phyloP scores from a whole-genome alignment of 495 filamentous ascomycete species.

The Aeminium ludgeri region DNA sequence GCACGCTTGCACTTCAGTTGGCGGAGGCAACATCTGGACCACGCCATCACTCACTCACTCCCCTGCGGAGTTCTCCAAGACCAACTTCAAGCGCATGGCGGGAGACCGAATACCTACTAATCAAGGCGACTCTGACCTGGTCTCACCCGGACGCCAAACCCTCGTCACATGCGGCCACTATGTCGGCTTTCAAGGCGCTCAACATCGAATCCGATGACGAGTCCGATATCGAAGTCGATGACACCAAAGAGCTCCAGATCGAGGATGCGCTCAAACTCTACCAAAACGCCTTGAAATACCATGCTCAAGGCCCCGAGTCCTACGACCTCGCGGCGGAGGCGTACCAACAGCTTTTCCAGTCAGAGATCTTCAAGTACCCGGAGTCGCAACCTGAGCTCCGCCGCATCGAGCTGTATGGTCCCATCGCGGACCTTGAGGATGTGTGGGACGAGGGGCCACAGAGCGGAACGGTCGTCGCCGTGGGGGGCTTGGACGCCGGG shows the following conservation, averaged over 20 bases:
- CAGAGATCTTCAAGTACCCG: slow-evolving; percentile 83
- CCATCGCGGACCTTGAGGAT: slow-evolving; percentile 27
- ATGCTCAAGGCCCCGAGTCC: slow-evolving; percentile 64
- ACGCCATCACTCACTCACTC: no score
- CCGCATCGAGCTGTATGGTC: slow-evolving; percentile 43
- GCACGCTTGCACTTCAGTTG: no score
- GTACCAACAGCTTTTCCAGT: slow-evolving; percentile 69
- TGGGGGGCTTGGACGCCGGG: slow-evolving; percentile 39
- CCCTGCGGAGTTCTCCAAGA: no score
- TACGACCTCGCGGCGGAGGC: slow-evolving; percentile 65
- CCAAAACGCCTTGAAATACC: slow-evolving; percentile 77
- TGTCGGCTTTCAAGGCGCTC: slow-evolving; percentile 58
- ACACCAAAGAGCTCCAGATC: slow-evolving; percentile 89
- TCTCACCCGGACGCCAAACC: no score
- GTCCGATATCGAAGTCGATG: slow-evolving; percentile 78
- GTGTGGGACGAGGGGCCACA: slow-evolving; percentile 23
- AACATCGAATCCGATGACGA: slow-evolving; percentile 88
- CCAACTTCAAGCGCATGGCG: no score
- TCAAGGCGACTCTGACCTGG: no score
- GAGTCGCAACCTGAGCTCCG: slow-evolving; percentile 68
- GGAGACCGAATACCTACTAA: no score
- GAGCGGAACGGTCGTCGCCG: slow-evolving; percentile 22
- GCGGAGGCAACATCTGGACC: no score
- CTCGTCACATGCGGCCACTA: no score
- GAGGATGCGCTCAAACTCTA: slow-evolving; percentile 95